Evolutionary conservation across 108 stramenopile species (phyloP), one percentile per base, ranked within the genome.

Genomic region (Aurantiochytrium sp.): DNA sequence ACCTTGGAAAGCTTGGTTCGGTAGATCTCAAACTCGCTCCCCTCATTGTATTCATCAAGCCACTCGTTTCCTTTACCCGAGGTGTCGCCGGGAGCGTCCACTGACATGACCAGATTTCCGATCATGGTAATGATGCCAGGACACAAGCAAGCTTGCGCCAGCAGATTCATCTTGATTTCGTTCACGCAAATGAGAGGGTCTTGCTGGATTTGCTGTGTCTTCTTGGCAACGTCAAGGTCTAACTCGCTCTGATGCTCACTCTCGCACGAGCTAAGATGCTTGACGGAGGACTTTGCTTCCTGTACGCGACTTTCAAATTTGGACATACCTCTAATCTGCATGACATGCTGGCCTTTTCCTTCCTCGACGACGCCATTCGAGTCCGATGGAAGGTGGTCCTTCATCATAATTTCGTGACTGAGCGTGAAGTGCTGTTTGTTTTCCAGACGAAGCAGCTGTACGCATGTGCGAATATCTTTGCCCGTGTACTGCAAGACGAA

Each of bases 141-240:
- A 45, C 76, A 83, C 6, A 83, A 23, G 28, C 76, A 83, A 12
- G 76, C 76, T 45, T 83, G 76, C 25, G 76, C 76, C 16, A 83
- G 76, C 16, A 83, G 76, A 23, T 83, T 83, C 76, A 83, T 83
- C 51, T 83, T 83, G 6, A 83, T 83, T 45, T 83, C 76, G 76
- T 83, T 83, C 19, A 83, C 76, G 76, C 76, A 83, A 18, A 83
- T 23, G 28, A 83, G 45, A 12, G 76, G 76, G 76, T 83, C 76
- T 53, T 53, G 18, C 51, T 28, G 45, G 10, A 53, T 35, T n/a
- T 35, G 42, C 21, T 42, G 25, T n/a, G 25, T 18, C 35, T 69
- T 69, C 18, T 18, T 69, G 21, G 64, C 35, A 16, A 57, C 55
- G 8, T 57, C 55, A 16, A 57, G 55, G 14, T 57, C 55, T 16